Base-by-base conservation (phyloP, 169 alveolate genomes). In the Plasmodium adleri region DNA sequence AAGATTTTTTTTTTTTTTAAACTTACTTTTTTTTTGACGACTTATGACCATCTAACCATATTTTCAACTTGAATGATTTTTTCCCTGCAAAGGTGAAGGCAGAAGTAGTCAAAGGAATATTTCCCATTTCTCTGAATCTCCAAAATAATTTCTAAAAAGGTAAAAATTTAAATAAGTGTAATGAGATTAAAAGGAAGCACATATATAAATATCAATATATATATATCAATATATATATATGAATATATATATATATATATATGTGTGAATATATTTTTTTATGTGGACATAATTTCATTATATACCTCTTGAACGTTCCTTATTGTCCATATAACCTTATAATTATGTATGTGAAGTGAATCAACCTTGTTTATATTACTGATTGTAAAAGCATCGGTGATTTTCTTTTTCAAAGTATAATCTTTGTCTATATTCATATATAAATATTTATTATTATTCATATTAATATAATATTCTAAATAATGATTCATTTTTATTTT, bases 1-100 rank as follows among this genome's bases (percentile, higher is more conserved):
- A 32, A 0, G 43, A 32, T 32, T 32, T 32, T 32, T 26, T 26
- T 26, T 26, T 26, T 32, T 32, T 32, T 32, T 32, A 32, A 32
- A 32, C 43, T 80, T 80, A 86, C 92, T 64, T 39, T 74, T 86
- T 86, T 54, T 72, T 86, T 50, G 92, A 86, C 60, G 92, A 86
- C 28, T 86, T 86, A 74, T 86, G 92, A 13, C 92, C 92, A 72
- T 86, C 92, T 52, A 86, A 50, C 92, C 92, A 86, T n/a, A 86
- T 62, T 73, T 86, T 86, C 47, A 86, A 86, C 24, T 86, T 86
- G 63, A 86, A 86, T 45, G 78, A 86, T 39, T 86, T 86, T 45
- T 86, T 86, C n/a, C 92, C 92, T 0, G 92, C 92, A 52, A 86
- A 86, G 5, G 92, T 71, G 32, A 86, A 86, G 12, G 92, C 76